Conservation (phyloP, 106 monocot species). For the Dactylorhiza incarnata region DNA sequence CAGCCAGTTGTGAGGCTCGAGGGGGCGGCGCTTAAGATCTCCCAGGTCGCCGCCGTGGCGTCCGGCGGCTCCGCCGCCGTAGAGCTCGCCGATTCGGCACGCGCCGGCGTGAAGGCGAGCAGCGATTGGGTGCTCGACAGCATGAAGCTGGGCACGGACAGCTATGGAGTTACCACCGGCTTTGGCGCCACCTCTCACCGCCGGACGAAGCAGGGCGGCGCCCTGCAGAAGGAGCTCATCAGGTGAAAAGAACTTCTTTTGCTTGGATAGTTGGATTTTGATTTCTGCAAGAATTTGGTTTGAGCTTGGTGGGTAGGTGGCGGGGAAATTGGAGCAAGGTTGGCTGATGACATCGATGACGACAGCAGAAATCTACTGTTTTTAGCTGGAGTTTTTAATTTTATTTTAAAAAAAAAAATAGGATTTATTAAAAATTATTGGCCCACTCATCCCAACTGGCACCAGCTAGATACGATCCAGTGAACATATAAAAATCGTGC, state of each 20-base stretch:
- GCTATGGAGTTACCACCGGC: constrained; percentile 70
- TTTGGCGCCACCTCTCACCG: constrained; percentile 68
- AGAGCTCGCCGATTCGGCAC: constrained; percentile 42
- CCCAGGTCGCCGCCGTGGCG: constrained; percentile 58
- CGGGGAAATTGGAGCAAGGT: not conserved
- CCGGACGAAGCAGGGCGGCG: constrained; percentile 47
- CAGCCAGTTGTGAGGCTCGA: constrained; percentile 27
- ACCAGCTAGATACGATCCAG: too few relatives aligned
- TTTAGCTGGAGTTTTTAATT: too few relatives aligned
- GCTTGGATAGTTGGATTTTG: too few relatives aligned
- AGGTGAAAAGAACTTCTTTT: constrained; percentile 21
- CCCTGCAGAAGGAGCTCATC: constrained; percentile 58
- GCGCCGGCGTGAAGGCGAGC: constrained; percentile 44
- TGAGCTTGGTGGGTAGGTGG: not conserved
- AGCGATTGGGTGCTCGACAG: constrained; percentile 63
- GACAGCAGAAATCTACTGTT: not conserved
- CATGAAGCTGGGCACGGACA: constrained; percentile 53
- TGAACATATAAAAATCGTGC: too few relatives aligned
- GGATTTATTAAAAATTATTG: too few relatives aligned
- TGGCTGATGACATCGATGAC: not conserved
- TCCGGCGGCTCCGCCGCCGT: constrained; percentile 8
- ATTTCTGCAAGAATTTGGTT: too few relatives aligned
- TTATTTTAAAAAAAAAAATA: too few relatives aligned
- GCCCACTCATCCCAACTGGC: too few relatives aligned
- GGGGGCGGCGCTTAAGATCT: constrained; percentile 35